Conservation (phyloP, 495 filamentous ascomycete species). For the Penicillium turbatum region DNA sequence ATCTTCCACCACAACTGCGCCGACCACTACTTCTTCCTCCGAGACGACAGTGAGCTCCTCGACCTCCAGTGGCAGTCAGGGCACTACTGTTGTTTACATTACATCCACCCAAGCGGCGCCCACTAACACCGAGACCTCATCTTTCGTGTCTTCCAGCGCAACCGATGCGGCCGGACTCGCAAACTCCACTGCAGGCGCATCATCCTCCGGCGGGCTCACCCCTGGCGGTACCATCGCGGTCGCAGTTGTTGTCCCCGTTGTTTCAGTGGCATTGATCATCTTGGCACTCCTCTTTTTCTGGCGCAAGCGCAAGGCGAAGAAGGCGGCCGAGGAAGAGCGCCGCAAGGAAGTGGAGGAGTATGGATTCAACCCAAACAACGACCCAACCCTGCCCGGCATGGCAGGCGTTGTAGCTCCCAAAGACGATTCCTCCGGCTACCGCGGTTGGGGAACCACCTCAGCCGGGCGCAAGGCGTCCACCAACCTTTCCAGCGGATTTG, state of each 20-base stretch:
- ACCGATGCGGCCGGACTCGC: slow-evolving; percentile 26
- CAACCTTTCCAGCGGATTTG: slow-evolving; percentile 74
- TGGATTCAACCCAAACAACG: slow-evolving; percentile 90
- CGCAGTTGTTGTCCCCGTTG: slow-evolving; percentile 91
- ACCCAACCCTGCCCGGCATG: slow-evolving; percentile 69
- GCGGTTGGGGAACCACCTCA: slow-evolving; percentile 93
- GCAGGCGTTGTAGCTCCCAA: slow-evolving; percentile 52
- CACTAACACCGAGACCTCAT: slow-evolving; percentile 18
- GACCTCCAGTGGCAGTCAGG: slow-evolving; percentile 15
- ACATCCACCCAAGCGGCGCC: slow-evolving; percentile 27
- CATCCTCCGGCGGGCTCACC: slow-evolving; percentile 46
- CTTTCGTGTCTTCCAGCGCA: slow-evolving; percentile 29
- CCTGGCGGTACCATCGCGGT: slow-evolving; percentile 74
- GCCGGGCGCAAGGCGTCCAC: slow-evolving; percentile 79
- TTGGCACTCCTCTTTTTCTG: slow-evolving; percentile 75
- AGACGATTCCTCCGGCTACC: slow-evolving; percentile 72
- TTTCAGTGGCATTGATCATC: slow-evolving; percentile 77
- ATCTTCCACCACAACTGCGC: slow-evolving; percentile 8
- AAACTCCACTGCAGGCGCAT: slow-evolving; percentile 18
- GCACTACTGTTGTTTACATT: slow-evolving; percentile 21
- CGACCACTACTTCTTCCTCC: slow-evolving; percentile 1
- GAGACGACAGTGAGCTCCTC: slow-evolving; percentile 9
- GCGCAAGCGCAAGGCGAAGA: slow-evolving; percentile 78
- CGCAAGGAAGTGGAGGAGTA: slow-evolving; percentile 96
- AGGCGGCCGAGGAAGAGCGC: slow-evolving; percentile 78